phyloP scores from a whole-genome alignment of 257 asterid genomes.

The Lycium ferocissimum region DNA sequence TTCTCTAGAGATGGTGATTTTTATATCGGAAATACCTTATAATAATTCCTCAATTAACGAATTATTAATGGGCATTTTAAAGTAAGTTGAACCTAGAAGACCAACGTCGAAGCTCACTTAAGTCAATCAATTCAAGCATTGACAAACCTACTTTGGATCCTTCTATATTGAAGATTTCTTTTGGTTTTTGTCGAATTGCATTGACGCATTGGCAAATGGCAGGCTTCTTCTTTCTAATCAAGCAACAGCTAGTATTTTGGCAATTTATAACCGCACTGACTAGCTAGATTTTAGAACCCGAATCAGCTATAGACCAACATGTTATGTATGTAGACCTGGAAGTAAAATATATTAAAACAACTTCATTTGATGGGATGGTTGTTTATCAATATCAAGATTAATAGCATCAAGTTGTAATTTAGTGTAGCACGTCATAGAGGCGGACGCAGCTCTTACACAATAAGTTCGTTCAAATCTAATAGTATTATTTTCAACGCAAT shows the following conservation, averaged over 20 bases:
- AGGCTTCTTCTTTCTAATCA: constrained; percentile 3
- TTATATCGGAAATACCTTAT: background rate
- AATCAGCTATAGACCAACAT: background rate
- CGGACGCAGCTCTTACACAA: background rate
- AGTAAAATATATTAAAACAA: background rate
- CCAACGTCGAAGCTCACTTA: background rate
- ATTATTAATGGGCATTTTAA: background rate
- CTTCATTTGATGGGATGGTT: background rate
- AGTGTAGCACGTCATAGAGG: background rate
- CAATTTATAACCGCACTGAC: background rate
- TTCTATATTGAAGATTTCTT: background rate
- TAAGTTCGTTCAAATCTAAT: background rate
- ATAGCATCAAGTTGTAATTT: background rate
- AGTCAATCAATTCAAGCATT: background rate
- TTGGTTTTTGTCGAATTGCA: background rate
- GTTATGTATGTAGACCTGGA: background rate
- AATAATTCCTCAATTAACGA: background rate
- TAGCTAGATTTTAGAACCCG: background rate
- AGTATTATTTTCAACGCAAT: background rate
- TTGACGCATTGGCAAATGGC: background rate
- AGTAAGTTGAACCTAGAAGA: background rate
- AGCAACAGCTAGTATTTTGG: background rate
- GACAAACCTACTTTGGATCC: background rate
- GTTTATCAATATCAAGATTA: background rate
- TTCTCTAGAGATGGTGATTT: background rate